Conservation (phyloP, 2,329 filamentous ascomycete genomes). For the Apiospora kogelbergensis region DNA sequence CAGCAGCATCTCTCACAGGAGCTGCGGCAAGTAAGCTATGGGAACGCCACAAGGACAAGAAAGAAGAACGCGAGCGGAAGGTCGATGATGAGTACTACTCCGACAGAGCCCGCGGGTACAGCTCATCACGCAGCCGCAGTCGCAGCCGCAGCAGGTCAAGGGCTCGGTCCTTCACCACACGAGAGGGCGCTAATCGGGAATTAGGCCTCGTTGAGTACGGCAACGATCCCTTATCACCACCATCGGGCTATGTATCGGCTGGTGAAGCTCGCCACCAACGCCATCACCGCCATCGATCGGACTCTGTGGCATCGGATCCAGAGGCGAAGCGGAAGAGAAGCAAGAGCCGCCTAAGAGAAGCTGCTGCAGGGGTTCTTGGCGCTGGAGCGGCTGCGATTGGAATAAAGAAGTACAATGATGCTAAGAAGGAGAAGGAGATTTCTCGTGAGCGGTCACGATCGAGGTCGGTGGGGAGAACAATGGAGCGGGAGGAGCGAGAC, state of each 20-base stretch:
- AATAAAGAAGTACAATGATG: constrained; percentile 59
- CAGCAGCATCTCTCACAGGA: constrained; percentile 58
- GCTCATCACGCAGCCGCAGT: constrained; percentile 28
- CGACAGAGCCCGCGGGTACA: constrained; percentile 17
- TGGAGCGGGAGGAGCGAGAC: constrained; percentile 25
- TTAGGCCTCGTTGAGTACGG: constrained; percentile 70
- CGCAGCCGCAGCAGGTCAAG: constrained; percentile 37
- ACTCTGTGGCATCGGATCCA: neutral
- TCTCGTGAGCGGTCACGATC: constrained; percentile 22
- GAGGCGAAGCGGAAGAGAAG: constrained; percentile 46
- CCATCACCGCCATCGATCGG: constrained; percentile 30
- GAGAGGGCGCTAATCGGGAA: constrained; percentile 61
- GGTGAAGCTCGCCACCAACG: constrained; percentile 43
- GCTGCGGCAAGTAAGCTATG: constrained; percentile 62
- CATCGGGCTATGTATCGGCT: constrained; percentile 48
- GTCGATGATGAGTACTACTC: constrained; percentile 34
- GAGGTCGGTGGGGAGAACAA: constrained; percentile 22
- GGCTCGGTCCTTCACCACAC: constrained; percentile 35
- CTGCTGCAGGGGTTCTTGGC: constrained; percentile 55
- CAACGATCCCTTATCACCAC: constrained; percentile 52
- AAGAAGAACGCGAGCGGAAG: constrained; percentile 42
- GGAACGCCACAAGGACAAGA: constrained; percentile 61
- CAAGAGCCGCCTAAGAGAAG: constrained; percentile 52
- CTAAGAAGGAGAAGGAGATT: constrained; percentile 41
- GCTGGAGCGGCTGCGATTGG: constrained; percentile 62